A percentile compares a stretch with the other conserved stretches of the same genome.
Conservation (phyloP, 352 stramenopile genomes). For the Pythium chondricola region DNA sequence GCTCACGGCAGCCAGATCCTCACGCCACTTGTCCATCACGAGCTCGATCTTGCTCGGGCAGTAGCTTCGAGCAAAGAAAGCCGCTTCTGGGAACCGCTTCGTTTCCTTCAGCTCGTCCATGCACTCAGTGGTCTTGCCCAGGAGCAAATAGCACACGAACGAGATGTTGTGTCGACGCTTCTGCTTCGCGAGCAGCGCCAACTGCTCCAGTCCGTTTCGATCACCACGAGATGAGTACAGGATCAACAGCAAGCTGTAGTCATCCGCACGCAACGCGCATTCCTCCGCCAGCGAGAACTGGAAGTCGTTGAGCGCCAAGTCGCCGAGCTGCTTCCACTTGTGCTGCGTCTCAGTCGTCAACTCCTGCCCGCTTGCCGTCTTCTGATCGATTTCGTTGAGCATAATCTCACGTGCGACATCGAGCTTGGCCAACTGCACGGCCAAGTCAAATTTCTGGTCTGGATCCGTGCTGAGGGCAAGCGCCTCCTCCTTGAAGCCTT, state of each 20-base stretch:
- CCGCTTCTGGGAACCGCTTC: slow-evolving; percentile 95
- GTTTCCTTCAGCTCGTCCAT: slow-evolving; percentile 94
- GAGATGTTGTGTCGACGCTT: slow-evolving; percentile 93
- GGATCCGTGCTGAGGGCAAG: slow-evolving; percentile 90
- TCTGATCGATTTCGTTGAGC: slow-evolving; percentile 78
- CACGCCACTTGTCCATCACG: slow-evolving; percentile 96
- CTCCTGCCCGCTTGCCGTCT: slow-evolving; percentile 44
- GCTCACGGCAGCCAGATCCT: slow-evolving; percentile 85
- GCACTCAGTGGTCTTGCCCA: slow-evolving; percentile 94
- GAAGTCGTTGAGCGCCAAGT: slow-evolving; percentile 90
- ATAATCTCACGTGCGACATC: slow-evolving; percentile 94
- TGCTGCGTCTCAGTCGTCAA: slow-evolving; percentile 94
- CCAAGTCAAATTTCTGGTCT: slow-evolving; percentile 98
- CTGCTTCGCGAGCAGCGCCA: slow-evolving; percentile 86
- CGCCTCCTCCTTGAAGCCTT: slow-evolving; percentile 98
- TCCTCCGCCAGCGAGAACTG: slow-evolving; percentile 94
- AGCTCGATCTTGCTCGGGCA: slow-evolving; percentile 92
- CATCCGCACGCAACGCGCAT: slow-evolving; percentile 92
- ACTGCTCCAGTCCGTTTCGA: slow-evolving; percentile 81
- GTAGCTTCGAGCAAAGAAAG: slow-evolving; percentile 98
- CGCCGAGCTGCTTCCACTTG: slow-evolving; percentile 97
- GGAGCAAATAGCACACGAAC: slow-evolving; percentile 95
- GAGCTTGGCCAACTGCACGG: slow-evolving; percentile 95
- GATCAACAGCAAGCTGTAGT: slow-evolving; percentile 96
- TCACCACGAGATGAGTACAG: slow-evolving; percentile 96